phyloP scores from a whole-genome alignment of 768 basidiomycete species.

The Rhodotorula babjevae region DNA sequence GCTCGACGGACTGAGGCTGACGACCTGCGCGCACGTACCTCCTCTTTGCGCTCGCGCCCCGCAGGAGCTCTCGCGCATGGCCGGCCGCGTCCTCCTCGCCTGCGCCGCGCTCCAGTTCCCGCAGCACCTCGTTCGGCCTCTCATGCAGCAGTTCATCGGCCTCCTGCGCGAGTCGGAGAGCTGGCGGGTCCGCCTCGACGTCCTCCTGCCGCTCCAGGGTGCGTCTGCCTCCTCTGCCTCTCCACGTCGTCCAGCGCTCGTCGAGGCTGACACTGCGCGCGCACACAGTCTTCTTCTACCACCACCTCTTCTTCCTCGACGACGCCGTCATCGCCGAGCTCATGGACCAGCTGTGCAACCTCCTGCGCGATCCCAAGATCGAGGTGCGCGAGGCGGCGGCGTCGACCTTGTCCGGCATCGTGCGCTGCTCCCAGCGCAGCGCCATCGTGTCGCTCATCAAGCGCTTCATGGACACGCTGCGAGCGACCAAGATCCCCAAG shows the following conservation, averaged over 20 bases:
- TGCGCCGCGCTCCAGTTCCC: conserved; percentile 84
- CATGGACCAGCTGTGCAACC: conserved; percentile 74
- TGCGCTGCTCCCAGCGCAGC: conserved; percentile 49
- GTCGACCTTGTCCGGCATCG: conserved; percentile 49
- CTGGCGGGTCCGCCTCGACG: conserved; percentile 81
- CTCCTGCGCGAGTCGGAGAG: conserved; percentile 73
- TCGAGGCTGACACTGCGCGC: background rate
- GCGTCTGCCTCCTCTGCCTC: background rate
- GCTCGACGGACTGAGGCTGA: too few species aligned
- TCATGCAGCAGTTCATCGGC: conserved; percentile 68
- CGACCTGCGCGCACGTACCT: too few species aligned
- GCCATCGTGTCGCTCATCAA: conserved; percentile 55
- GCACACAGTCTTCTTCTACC: conserved; percentile 54
- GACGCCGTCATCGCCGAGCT: conserved; percentile 73
- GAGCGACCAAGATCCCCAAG: conserved; percentile 62
- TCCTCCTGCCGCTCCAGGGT: conserved; percentile 64
- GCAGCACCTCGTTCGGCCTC: conserved; percentile 59
- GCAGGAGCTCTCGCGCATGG: conserved; percentile 60
- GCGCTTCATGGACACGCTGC: conserved; percentile 71
- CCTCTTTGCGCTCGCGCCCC: too few species aligned
- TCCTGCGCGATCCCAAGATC: conserved; percentile 56
- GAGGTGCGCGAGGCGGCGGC: conserved; percentile 40
- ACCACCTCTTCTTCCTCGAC: conserved; percentile 72
- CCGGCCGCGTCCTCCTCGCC: conserved; percentile 67
- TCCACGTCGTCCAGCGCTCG: too few species aligned